Percentiles rank a stretch among this genome's conserved stretches.
Conservation (phyloP, 75 land plant genomes). For the Isoetes taiwanensis region DNA sequence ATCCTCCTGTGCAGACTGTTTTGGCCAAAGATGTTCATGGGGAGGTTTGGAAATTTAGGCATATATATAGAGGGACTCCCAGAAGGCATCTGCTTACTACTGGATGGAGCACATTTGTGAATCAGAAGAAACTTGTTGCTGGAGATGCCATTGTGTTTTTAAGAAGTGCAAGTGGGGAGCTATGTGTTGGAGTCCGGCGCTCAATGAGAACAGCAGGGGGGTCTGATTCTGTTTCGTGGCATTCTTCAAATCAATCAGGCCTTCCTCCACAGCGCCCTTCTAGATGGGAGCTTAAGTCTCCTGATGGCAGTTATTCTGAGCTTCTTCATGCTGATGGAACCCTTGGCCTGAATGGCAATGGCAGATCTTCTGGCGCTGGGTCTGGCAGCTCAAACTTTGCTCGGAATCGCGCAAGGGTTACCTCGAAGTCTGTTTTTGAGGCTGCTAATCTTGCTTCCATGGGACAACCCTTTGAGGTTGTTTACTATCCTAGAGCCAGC, state of each 20-base stretch:
- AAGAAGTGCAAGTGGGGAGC: conserved; percentile 59
- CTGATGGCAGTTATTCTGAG: conserved; percentile 21
- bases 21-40: conserved; percentile 82
- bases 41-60: conserved; percentile 76
- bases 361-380: conserved; percentile 11
- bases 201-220: conserved; percentile 45
- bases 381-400: conserved; percentile 17
- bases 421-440: conserved; percentile 62
- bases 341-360: not conserved
- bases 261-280: conserved; percentile 11
- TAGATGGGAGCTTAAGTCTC: conserved; percentile 24
- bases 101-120: conserved; percentile 85
- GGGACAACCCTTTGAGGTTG: conserved; percentile 78
- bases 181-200: conserved; percentile 75
- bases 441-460: conserved; percentile 57
- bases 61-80: conserved; percentile 84
- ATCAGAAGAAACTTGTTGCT: conserved; percentile 87
- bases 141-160: conserved; percentile 84
- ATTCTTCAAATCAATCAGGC: conserved; percentile 22
- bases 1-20: conserved; percentile 78
- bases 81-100: conserved; percentile 75
- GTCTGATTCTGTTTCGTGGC: conserved; percentile 25
- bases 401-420: conserved; percentile 44
- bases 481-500: conserved; percentile 89
- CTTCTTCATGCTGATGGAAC: conserved; percentile 12